Evolutionary conservation across 192 early-diverging fungal genomes (phyloP).

Genomic region (Backusella parvicylindrica): DNA sequence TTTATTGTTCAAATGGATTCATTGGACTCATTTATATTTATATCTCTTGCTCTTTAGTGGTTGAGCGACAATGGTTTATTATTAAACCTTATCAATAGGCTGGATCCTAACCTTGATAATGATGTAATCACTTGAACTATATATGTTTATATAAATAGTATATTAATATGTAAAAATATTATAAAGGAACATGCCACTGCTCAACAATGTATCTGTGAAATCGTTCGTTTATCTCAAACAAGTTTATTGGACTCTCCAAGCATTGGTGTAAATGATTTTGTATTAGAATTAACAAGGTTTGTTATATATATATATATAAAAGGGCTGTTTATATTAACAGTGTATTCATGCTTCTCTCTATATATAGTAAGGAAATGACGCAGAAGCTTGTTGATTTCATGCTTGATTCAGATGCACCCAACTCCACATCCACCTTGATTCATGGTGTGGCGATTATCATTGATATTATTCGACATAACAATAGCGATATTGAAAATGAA

Average conservation of each 20-base stretch:
- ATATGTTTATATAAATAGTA: background rate
- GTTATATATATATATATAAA: background rate
- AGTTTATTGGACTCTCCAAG: conserved; percentile 30
- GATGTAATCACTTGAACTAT: conserved; percentile 52
- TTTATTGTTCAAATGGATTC: background rate
- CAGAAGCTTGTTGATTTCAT: conserved; percentile 80
- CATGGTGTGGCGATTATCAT: conserved; percentile 97
- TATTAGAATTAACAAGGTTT: conserved; percentile 33
- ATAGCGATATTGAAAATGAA: conserved; percentile 40
- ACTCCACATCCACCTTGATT: conserved; percentile 83
- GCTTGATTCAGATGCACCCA: conserved; percentile 73
- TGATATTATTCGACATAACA: conserved; percentile 96
- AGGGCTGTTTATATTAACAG: background rate
- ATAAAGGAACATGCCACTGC: conserved; percentile 36
- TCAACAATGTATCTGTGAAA: conserved; percentile 40
- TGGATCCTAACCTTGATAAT: conserved; percentile 77
- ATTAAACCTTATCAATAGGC: conserved; percentile 65
- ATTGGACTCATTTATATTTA: background rate
- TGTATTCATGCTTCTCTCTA: background rate
- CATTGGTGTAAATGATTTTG: conserved; percentile 34
- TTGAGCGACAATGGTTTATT: conserved; percentile 80
- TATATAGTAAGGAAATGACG: conserved; percentile 69
- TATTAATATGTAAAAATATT: background rate
- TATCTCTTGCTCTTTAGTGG: conserved; percentile 56
- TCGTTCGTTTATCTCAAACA: conserved; percentile 39